Conservation (phyloP, 768 basidiomycete genomes). For the Pleurotus platypus region DNA sequence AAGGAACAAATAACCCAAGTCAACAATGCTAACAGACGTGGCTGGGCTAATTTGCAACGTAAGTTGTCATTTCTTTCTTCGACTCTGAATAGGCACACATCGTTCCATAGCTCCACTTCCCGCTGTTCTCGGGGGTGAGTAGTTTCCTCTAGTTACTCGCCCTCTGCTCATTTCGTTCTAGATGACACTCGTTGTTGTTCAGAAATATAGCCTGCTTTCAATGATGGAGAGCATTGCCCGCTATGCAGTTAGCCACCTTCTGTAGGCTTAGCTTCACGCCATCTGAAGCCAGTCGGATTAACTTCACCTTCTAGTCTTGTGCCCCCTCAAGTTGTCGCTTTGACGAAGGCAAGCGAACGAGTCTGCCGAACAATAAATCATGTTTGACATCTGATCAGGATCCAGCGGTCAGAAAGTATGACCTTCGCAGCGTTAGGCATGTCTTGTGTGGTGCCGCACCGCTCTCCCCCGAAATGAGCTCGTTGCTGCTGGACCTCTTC, state of each 20-base stretch:
- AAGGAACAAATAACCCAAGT: slow-evolving; percentile 13
- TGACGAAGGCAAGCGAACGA: slow-evolving; percentile 48
- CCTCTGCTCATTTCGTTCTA: slow-evolving; percentile 16
- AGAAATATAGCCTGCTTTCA: slow-evolving; percentile 39
- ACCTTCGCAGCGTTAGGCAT: slow-evolving; percentile 35
- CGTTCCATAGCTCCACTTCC: slow-evolving; percentile 44
- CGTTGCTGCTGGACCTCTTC: slow-evolving; percentile 39
- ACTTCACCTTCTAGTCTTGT: slow-evolving; percentile 30
- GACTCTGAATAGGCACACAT: slow-evolving; percentile 6
- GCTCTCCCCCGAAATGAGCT: slow-evolving; percentile 46
- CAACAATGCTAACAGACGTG: slow-evolving; percentile 17
- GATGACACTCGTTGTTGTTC: slow-evolving; percentile 48
- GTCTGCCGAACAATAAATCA: slow-evolving; percentile 31
- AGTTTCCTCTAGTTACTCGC: background rate
- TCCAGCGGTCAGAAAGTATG: slow-evolving; percentile 38
- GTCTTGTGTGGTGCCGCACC: slow-evolving; percentile 57
- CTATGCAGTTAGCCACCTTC: slow-evolving; percentile 45
- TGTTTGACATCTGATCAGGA: slow-evolving; percentile 29
- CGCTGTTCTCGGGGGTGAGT: slow-evolving; percentile 48
- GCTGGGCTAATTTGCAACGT: slow-evolving; percentile 54
- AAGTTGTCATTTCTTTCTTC: background rate
- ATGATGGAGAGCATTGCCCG: slow-evolving; percentile 44
- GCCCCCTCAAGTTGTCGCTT: slow-evolving; percentile 43
- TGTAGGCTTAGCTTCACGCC: slow-evolving; percentile 21
- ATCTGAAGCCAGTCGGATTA: slow-evolving; percentile 25